Evolutionary conservation across 2,329 filamentous ascomycete genomes (phyloP), one percentile per base, ranked within the genome.

Genomic region (Scytalidium sp.): DNA sequence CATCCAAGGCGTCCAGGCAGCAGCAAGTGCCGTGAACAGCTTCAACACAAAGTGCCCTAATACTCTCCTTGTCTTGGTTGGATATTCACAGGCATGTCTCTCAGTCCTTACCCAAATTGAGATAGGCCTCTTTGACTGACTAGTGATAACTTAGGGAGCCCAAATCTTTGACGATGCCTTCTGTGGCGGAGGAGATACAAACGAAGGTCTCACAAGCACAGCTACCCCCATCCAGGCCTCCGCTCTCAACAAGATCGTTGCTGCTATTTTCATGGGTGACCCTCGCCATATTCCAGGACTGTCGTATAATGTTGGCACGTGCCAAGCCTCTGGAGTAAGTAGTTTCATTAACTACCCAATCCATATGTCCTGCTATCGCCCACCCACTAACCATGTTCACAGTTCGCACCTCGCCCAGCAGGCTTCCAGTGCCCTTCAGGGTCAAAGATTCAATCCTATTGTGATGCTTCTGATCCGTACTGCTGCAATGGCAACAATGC

Each of bases 201-300:
- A 74, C 46, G 60, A 68, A 40, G 75, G 75, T 50, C 64, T 78
- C 45, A 61, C 66, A 19, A 74, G 71, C 45, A 74, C 76, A 6
- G 71, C 73, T 0, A 64, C 68, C 9, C 64, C 67, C 32, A 64
- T 78, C 39, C 66, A 70, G 8, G 70, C 73, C 3, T 69, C 69
- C 5, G 79, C 79, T 3, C 65, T 83, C 7, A 68, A 66, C 3
- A 75, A 76, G 60, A 76, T 87, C 57, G 84, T 83, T 65, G 84
- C 80, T 0, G 80, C 76, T 13, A 84, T 87, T 56, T 80, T 85
- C 62, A 79, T 85, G 75, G 84, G 83, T 6, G 76, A 84, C 58
- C 84, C 84, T 3, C 73, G 81, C 50, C 79, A 80, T 57, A 69
- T 74, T 7, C 64, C 67, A 5, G 81, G 81, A 2, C 68, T 81